These are phyloP conservation scores for Filobasidium wieringae DNA, from an alignment of 768 basidiomycete species.

Conservation along the genomic window DNA sequence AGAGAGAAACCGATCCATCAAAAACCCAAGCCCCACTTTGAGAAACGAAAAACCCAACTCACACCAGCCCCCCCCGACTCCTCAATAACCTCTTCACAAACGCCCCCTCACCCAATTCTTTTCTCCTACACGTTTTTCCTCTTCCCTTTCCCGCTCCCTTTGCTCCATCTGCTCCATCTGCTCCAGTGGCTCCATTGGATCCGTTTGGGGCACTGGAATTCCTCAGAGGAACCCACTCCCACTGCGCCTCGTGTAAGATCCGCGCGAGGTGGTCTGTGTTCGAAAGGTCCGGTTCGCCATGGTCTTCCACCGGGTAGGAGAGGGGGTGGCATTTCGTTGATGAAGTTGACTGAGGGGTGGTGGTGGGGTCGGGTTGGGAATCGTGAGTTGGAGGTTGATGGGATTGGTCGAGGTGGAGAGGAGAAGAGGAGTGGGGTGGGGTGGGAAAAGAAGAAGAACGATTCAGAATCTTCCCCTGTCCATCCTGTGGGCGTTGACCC, in stretches of 20 bases:
- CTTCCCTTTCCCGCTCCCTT: too few relatives aligned
- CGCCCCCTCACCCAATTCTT: not conserved
- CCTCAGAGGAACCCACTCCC: not conserved
- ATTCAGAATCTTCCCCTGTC: too few relatives aligned
- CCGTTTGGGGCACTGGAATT: too few relatives aligned
- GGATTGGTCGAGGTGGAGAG: not conserved
- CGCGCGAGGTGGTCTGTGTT: not conserved
- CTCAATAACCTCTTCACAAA: constrained; percentile 12
- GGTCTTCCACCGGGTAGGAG: not conserved
- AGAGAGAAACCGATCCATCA: not conserved
- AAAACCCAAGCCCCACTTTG: not conserved
- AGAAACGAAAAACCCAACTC: not conserved
- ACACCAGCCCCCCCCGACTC: constrained; percentile 5
- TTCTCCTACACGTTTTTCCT: not conserved
- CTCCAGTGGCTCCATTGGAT: too few relatives aligned
- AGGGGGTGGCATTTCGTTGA: constrained; percentile 4
- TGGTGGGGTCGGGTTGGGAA: too few relatives aligned
- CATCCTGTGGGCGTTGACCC: too few relatives aligned
- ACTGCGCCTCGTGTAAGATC: not conserved
- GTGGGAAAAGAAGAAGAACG: not conserved
- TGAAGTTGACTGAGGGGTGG: not conserved
- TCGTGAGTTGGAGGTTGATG: not conserved
- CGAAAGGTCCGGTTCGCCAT: not conserved
- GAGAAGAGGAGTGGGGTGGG: not conserved
- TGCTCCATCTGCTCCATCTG: too few relatives aligned